These are phyloP conservation scores for Kluyveromyces marxianus DNA, from an alignment of 1,139 yeast genomes.

Conservation along the genomic window DNA sequence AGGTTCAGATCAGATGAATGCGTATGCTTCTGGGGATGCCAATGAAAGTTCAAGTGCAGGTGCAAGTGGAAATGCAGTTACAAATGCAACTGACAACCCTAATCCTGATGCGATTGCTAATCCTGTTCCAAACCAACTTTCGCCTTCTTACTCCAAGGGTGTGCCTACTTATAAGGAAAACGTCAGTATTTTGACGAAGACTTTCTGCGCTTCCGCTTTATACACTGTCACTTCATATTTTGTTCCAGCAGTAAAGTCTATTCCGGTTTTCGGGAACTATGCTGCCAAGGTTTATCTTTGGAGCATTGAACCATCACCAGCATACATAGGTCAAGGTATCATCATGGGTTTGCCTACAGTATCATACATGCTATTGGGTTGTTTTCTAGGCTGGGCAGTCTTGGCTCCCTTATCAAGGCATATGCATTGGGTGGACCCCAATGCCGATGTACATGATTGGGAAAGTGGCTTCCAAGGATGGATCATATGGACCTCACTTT, in stretches of 20 bases:
- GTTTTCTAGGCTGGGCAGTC: slow-evolving; percentile 85
- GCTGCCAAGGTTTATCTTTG: slow-evolving; percentile 68
- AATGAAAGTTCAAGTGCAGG: too few relatives aligned
- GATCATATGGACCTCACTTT: slow-evolving; percentile 90
- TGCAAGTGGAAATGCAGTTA: too few relatives aligned
- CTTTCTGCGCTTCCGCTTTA: slow-evolving; percentile 62
- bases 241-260: slow-evolving; percentile 53
- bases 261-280: slow-evolving; percentile 68
- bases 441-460: slow-evolving; percentile 85
- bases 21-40: not conserved
- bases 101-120: not conserved
- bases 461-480: slow-evolving; percentile 92
- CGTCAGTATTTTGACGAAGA: slow-evolving; percentile 45
- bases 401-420: slow-evolving; percentile 71
- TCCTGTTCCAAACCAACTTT: not conserved
- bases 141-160: slow-evolving; percentile 9
- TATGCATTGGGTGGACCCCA: slow-evolving; percentile 68
- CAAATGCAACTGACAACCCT: not conserved
- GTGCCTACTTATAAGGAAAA: slow-evolving; percentile 44
- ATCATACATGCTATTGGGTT: slow-evolving; percentile 83
- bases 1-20: not conserved
- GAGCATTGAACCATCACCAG: slow-evolving; percentile 94
- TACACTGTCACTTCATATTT: slow-evolving; percentile 71
- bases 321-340: slow-evolving; percentile 94
- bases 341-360: slow-evolving; percentile 96